Evolutionary conservation across 208 protist species (phyloP), one percentile per base, ranked within the genome.

Genomic region (Kentomonas sorsogonicus): DNA sequence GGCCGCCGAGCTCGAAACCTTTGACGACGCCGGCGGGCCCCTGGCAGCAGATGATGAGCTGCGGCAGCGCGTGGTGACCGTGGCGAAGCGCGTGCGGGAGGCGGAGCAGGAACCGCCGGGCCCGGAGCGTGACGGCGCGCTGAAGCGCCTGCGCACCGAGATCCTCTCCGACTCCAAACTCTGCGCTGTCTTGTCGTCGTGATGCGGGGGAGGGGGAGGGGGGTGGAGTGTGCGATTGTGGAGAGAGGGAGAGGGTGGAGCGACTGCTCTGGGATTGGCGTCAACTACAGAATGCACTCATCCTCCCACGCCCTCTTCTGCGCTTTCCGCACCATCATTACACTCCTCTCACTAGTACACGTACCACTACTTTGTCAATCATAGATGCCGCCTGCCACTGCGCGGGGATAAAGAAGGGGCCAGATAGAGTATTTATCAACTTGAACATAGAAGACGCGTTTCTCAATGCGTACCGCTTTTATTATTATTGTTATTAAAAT

Each of bases 1-100:
- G 64, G 87, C 84, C 9, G 76, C 65, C 25, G 86, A 91, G 59
- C 79, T 95, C 65, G 89, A 97, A 66, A 77, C 63, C 25, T 92
- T 91, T 65, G 88, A 86, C 30, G 53, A 64, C 25, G 63, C 56
- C 59, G 64, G 54, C 33, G 47, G 9, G 31, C 27, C 11, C 44
- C 34, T 3, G 25, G 15, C 13, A 0, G 39, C 2, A 25, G 53
- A 25, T 26, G 25, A 44, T 22, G 33, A 39, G 22, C 26, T 62
- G 60, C 25, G 64, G 76, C 31, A 67, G 11, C 58, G 64, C 13
- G 66, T 89, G 3, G 48, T 72, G 22, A n/a, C 54, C 0, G 89
- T 88, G 58, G 87, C 83, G 9, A 84, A 86, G 66, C 77, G 82
- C 38, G 66, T 88, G 29, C 79, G 82, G 13, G 82, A 74, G 61